These are phyloP conservation scores for Aspergillus terreus DNA, from an alignment of 2,329 filamentous ascomycete genomes.

Conservation along the genomic window DNA sequence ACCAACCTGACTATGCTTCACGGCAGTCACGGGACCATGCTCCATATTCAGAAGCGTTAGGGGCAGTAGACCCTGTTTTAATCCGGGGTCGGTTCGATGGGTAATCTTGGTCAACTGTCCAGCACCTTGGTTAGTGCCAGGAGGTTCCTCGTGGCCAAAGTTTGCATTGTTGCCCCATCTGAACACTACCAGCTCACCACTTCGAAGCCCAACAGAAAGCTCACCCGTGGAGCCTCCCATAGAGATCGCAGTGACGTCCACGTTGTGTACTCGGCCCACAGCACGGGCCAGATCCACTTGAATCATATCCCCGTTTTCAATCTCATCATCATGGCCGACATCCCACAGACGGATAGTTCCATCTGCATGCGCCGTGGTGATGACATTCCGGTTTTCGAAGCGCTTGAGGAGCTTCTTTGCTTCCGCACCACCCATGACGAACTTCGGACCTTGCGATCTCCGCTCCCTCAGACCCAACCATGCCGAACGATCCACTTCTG, in stretches of 20 bases:
- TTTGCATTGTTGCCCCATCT: constrained; percentile 80
- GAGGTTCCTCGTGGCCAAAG: constrained; percentile 59
- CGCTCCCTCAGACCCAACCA: constrained; percentile 93
- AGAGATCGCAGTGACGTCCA: constrained; percentile 75
- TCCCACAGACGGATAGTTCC: constrained; percentile 93
- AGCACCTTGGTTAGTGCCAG: constrained; percentile 55
- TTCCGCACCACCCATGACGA: constrained; percentile 76
- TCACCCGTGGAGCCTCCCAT: constrained; percentile 80
- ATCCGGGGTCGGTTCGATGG: constrained; percentile 63
- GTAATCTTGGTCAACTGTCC: constrained; percentile 73
- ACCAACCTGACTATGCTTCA: constrained; percentile 86
- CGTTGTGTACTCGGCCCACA: constrained; percentile 70
- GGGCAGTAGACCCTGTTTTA: constrained; percentile 80
- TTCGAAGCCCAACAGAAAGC: constrained; percentile 73
- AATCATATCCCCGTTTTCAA: constrained; percentile 77
- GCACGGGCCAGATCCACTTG: constrained; percentile 86
- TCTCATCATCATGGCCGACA: constrained; percentile 82
- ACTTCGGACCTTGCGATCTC: constrained; percentile 69
- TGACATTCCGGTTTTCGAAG: constrained; percentile 77
- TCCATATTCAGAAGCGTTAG: constrained; percentile 77
- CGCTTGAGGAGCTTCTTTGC: constrained; percentile 66
- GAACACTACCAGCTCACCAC: constrained; percentile 83
- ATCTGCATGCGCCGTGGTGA: constrained; percentile 85
- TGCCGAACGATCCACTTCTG: constrained; percentile 69
- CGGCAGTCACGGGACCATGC: constrained; percentile 72